Evolutionary conservation across 176 grass and related monocot genomes (phyloP), one percentile per base, ranked within the genome.

Genomic region (Lolium perenne): DNA sequence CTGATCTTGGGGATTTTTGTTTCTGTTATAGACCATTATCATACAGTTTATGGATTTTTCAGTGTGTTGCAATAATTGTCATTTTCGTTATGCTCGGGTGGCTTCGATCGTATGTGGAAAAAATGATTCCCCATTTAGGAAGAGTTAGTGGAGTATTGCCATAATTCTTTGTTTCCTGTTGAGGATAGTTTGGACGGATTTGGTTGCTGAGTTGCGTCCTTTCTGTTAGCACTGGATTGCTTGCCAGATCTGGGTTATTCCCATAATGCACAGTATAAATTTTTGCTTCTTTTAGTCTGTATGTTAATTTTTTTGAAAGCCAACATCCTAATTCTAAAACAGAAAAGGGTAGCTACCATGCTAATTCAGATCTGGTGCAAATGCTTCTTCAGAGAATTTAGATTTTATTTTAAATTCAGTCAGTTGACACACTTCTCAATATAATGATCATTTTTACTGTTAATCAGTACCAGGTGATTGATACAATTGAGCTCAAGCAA

Each of bases 211-310:
- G 55, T 17, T 64, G 78, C 59, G 38, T 11, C 46, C n/a, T 66
- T 74, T 48, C 70, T 56, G 6, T 56, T 21, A 65, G 15, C 20
- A 77, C 62, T 53, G 43, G 71, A 86, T 71, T 51, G 16, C 51
- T 71, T 86, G 26, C 88, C 80, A 61, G 50, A 82, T 70, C 83
- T 82, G 79, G 71, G 57, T 21, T 58, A 41, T 29, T 51, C 35
- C 26, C 74, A 72, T 72, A 29, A 50, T 9, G 40, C 4, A 26
- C 63, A 4, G 41, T 35, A 41, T 20, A 83, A 12, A 60, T 15
- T 83, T 83, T 71, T 51, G 23, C 53, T 60, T 82, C 61, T 77
- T 82, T 61, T 60, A n/a, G 77, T 69, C 1, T 68, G 17, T 15
- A 1, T 59, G 40, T 54, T 14, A 9, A 40, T 49, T 48, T 81